phyloP scores from a whole-genome alignment of 352 stramenopile species.

The Nothophytophthora sp. region DNA sequence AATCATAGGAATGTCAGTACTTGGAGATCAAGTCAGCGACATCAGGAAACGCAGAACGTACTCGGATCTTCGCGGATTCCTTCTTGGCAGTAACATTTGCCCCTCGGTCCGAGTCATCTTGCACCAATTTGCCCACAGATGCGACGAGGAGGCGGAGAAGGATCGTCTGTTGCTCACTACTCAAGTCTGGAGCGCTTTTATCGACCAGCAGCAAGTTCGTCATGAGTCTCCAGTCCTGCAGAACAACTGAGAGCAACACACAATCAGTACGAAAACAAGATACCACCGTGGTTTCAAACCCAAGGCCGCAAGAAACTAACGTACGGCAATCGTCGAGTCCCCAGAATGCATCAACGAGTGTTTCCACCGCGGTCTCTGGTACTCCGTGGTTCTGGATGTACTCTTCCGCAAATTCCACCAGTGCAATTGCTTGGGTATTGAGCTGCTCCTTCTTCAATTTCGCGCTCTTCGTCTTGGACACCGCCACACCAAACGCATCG shows the following conservation, averaged over 20 bases:
- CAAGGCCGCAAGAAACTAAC: conserved; percentile 17
- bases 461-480: conserved; percentile 49
- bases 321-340: conserved; percentile 84
- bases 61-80: conserved; percentile 48
- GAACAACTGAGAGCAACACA: conserved; percentile 58
- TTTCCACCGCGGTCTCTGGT: conserved; percentile 62
- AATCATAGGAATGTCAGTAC: not conserved
- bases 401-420: conserved; percentile 91
- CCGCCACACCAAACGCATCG: conserved; percentile 82
- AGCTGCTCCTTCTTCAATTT: conserved; percentile 84
- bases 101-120: conserved; percentile 24
- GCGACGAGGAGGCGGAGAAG: conserved; percentile 73
- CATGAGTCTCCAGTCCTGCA: conserved; percentile 80
- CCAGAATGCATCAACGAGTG: conserved; percentile 86
- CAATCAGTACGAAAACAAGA: conserved; percentile 6
- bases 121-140: conserved; percentile 62
- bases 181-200: conserved; percentile 81
- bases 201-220: conserved; percentile 76
- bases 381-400: conserved; percentile 74
- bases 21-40: not conserved
- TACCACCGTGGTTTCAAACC: too few species aligned
- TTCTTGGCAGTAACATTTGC: conserved; percentile 38
- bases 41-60: conserved; percentile 18
- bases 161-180: conserved; percentile 79
- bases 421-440: conserved; percentile 83